These are phyloP conservation scores for Diutina ranongensis DNA, from an alignment of 1,139 yeast species.

Conservation along the genomic window DNA sequence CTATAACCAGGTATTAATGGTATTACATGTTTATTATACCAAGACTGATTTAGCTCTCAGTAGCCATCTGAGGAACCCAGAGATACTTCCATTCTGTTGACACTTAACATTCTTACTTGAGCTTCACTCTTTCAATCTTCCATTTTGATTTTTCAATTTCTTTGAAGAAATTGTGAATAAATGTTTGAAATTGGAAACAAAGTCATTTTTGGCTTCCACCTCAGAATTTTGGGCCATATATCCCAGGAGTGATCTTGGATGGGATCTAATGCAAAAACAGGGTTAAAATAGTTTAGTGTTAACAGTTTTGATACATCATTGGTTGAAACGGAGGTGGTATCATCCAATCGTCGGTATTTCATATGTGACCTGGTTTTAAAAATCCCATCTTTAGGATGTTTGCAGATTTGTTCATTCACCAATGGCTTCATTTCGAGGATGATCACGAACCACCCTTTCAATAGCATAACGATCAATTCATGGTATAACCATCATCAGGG, in stretches of 20 bases:
- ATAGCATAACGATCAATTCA: slow-evolving; percentile 38
- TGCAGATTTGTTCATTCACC: slow-evolving; percentile 25
- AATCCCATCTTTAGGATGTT: no score
- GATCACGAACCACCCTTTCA: slow-evolving; percentile 40
- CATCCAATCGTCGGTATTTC: no score
- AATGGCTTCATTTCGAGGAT: slow-evolving; percentile 24
- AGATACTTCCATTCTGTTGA: no score
- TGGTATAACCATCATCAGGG: slow-evolving; percentile 19
- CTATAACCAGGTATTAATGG: slow-evolving; percentile 27
- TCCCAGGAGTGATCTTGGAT: no score
- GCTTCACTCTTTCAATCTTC: slow-evolving; percentile 31
- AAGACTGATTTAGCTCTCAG: slow-evolving; percentile 25
- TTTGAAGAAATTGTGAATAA: slow-evolving; percentile 23
- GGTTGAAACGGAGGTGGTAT: no score
- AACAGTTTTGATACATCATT: no score
- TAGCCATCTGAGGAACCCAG: no score
- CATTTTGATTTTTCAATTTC: slow-evolving; percentile 11
- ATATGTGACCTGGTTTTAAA: no score
- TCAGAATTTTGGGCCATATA: no score
- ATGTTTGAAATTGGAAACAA: slow-evolving; percentile 49
- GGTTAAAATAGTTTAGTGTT: no score
- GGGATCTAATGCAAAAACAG: no score
- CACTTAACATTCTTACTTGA: slow-evolving; percentile 31
- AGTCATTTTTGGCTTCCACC: slow-evolving; percentile 32
- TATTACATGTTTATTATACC: slow-evolving; percentile 30